Base-by-base conservation (phyloP, 1,284 basidiomycete genomes). In the Ustilago sp. region DNA sequence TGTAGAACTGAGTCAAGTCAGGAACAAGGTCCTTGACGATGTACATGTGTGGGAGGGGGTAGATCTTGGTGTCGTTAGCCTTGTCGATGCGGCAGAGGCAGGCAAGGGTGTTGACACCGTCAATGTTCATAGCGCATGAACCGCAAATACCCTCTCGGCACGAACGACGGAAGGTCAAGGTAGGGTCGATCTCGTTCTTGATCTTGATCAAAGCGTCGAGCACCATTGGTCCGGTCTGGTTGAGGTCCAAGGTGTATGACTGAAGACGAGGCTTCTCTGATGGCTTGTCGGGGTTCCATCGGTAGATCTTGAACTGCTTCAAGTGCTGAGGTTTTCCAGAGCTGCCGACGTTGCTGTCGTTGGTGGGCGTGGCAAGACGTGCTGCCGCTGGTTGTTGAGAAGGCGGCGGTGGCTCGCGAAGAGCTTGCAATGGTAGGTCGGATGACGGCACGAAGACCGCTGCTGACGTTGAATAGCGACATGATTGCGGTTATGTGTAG, bases 21-120 rank as follows among this genome's bases (percentile, higher is more conserved):
- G 89, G 94, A 2, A 99, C 94, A 82, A 99, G 92, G 88, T 99
- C 96, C 90, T 98, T 99, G 88, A 99, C 95, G 84, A 99, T 91
- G 89, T 98, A 98, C 95, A 98, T 94, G 89, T 98, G 95, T 19
- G 96, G 96, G n/a, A 99, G 90, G 48, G 96, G 96, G 88, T 99
- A 99, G 83, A 99, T 92, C 90, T 98, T 98, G 81, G 93, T 91
- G 38, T 71, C 68, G 85, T 51, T 88, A 82, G 79, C 91, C 90
- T 83, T 94, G 90, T 96, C 93, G 83, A 98, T 98, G 67, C 95
- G 90, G 89, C 95, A 98, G 59, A 99, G 89, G 88, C 97, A 99
- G 28, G 96, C 96, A 67, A 99, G 91, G 3, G 96, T 99, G 90
- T 98, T 98, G 67, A 86, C 83, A 72, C 96, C 96, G 87, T 98